phyloP scores from a whole-genome alignment of 371 early-diverging fungal genomes.

The Mortierella sp. region DNA sequence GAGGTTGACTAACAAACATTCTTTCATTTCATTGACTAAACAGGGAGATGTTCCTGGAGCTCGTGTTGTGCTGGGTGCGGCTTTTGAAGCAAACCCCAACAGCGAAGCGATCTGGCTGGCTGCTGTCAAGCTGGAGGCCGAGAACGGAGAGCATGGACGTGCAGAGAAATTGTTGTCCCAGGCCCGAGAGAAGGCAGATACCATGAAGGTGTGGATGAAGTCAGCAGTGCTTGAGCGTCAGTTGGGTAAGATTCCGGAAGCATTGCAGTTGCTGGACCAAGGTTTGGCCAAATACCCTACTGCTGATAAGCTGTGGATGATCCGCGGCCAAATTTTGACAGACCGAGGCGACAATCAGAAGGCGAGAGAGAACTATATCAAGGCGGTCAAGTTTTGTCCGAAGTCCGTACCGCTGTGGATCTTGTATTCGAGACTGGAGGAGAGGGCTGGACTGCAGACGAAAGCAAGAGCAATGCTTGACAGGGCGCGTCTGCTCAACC shows the following conservation, averaged over 20 bases:
- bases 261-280: conserved; percentile 78
- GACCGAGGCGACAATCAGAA: conserved; percentile 64
- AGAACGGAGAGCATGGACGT: conserved; percentile 85
- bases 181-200: conserved; percentile 82
- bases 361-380: conserved; percentile 85
- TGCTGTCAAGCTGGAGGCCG: conserved; percentile 95
- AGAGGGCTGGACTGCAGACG: conserved; percentile 76
- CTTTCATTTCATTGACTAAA: neutral
- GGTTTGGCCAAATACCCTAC: conserved; percentile 80
- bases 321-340: conserved; percentile 87
- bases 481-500: conserved; percentile 87
- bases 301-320: conserved; percentile 95
- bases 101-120: conserved; percentile 96
- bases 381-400: conserved; percentile 86
- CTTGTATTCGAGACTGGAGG: conserved; percentile 83
- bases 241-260: conserved; percentile 74
- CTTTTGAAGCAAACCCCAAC: conserved; percentile 92
- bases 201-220: conserved; percentile 94
- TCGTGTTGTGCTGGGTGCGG: conserved; percentile 85
- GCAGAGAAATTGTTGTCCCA: conserved; percentile 83
- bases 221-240: conserved; percentile 90
- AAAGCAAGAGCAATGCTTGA: conserved; percentile 92
- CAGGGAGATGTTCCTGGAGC: conserved; percentile 89
- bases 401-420: conserved; percentile 89
- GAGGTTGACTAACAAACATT: neutral